phyloP scores from a whole-genome alignment of 495 filamentous ascomycete genomes.

The Arthonia radiata region DNA sequence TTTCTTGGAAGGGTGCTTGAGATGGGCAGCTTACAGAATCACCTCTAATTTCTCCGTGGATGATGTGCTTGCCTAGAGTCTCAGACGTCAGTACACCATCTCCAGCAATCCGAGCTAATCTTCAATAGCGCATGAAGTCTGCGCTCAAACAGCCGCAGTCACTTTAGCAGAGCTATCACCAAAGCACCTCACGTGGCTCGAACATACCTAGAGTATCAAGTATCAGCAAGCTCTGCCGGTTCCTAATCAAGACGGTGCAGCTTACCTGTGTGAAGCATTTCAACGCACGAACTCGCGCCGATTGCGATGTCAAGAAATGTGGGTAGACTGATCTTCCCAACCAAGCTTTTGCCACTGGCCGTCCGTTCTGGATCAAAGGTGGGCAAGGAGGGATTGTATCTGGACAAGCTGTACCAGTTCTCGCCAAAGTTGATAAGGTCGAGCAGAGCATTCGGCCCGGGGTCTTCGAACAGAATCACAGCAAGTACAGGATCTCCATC shows the following conservation, averaged over 20 bases:
- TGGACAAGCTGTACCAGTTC: slow-evolving; percentile 21
- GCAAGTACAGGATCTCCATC: slow-evolving; percentile 39
- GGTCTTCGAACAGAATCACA: slow-evolving; percentile 55
- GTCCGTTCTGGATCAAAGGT: not conserved
- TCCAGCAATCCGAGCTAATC: no score
- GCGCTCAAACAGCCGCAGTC: no score
- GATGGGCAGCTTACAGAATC: no score
- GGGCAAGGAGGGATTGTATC: not conserved
- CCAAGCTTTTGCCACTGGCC: slow-evolving; percentile 25
- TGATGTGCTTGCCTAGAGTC: slow-evolving; percentile 51
- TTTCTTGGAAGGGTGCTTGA: no score
- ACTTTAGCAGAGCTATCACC: no score
- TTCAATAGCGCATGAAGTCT: no score
- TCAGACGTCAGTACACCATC: no score
- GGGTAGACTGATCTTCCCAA: slow-evolving; percentile 26
- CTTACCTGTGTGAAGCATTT: slow-evolving; percentile 76
- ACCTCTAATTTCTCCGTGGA: slow-evolving; percentile 68
- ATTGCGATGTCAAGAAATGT: slow-evolving; percentile 73
- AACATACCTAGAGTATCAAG: no score
- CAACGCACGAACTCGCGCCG: slow-evolving; percentile 59
- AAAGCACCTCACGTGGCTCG: no score
- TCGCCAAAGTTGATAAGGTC: slow-evolving; percentile 53
- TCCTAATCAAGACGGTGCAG: no score
- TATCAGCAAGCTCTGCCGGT: no score
- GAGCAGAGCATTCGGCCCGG: slow-evolving; percentile 45